These are phyloP conservation scores for Myrica gale DNA, from an alignment of 306 rosid species.

Conservation along the genomic window DNA sequence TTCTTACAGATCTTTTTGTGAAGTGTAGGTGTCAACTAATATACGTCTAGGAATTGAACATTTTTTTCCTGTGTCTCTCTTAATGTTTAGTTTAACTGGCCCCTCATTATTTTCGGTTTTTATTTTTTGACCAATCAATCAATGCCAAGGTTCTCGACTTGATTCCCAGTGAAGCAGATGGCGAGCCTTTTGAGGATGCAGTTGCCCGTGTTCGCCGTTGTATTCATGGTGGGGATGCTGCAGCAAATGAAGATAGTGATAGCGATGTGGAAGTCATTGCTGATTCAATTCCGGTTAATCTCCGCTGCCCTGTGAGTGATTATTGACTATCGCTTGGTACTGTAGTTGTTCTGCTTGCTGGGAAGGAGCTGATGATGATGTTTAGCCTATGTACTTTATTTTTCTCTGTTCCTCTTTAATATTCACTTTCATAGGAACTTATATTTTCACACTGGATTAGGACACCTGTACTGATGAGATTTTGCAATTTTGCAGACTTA, in stretches of 20 bases:
- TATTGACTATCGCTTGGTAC: not conserved
- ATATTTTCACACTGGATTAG: no score
- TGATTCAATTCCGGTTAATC: conserved; percentile 75
- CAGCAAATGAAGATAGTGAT: conserved; percentile 74
- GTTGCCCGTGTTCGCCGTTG: conserved; percentile 87
- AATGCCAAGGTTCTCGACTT: conserved; percentile 53
- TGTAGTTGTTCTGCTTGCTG: not conserved
- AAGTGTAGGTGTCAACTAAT: not conserved
- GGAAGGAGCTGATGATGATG: not conserved
- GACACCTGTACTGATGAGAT: not conserved
- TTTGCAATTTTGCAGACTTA: not conserved
- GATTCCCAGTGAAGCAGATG: conserved; percentile 82
- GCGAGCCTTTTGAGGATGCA: conserved; percentile 85
- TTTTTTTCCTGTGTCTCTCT: not conserved
- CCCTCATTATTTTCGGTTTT: not conserved
- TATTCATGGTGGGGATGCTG: conserved; percentile 73
- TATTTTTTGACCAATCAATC: conserved; percentile 9
- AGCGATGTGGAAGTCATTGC: conserved; percentile 97
- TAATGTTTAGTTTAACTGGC: not conserved
- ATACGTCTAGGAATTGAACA: not conserved
- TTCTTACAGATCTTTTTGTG: not conserved
- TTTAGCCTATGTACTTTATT: no score
- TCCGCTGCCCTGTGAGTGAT: conserved; percentile 91
- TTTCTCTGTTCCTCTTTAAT: not conserved
- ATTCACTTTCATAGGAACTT: no score